Base-by-base conservation (phyloP, 768 basidiomycete genomes). In the Psilocybe cyanescens region DNA sequence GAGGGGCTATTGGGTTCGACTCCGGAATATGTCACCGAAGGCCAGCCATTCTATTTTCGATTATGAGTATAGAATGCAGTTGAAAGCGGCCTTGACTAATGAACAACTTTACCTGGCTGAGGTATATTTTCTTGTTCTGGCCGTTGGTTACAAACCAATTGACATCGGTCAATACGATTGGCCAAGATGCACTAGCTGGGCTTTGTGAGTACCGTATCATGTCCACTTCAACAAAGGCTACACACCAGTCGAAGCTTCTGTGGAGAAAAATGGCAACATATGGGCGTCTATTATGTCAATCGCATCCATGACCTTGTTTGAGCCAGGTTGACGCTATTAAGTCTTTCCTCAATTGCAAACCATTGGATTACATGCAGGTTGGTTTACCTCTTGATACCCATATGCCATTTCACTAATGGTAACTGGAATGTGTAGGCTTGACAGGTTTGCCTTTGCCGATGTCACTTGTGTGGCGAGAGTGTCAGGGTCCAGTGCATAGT, bases 81-180 rank as follows among this genome's bases (percentile, higher is more conserved):
- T n/a, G 12, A 11, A 24, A 30, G 28, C 29, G n/a, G n/a, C 8
- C 12, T 35, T 8, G 28, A 35, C 33, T 35, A 11, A 28, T 24
- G 8, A 16, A 12, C 19, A 14, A 44, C 57, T 78, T 37, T 45
- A 86, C 91, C 81, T 92, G 82, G 65, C 84, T 86, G 39, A 91
- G 77, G 67, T 89, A 89, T 70, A 91, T 89, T 74, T 92, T 92
- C 78, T 91, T 91, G 9, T 83, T 85, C 31, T 81, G 68, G 3
- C 84, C 86, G 56, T 87, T 79, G n/a, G 77, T 68, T 41, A 87
- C 79, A 67, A 92, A 92, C 84, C 86, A 92, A 61, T 89, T 71
- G 57, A 90, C 69, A 68, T 92, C 89, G 1, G 66, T 70, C 60
- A 76, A 52, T 0, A 91, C 84, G 30, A 87, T 74, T 1, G 88